These are phyloP conservation scores for Blastobotrys attinorum DNA, from an alignment of 805 yeast genomes.

Conservation along the genomic window DNA sequence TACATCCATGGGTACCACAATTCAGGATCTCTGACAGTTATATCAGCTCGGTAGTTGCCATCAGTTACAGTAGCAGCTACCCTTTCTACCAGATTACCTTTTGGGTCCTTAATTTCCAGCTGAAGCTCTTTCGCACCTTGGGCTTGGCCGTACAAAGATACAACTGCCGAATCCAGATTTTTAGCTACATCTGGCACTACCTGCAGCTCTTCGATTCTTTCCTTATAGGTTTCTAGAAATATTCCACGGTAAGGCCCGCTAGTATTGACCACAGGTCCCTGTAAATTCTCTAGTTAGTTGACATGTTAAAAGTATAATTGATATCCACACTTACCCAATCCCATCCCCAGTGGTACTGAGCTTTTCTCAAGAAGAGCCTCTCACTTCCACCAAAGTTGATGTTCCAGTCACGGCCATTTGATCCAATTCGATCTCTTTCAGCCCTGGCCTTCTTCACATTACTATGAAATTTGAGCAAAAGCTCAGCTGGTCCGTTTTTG, in stretches of 20 bases:
- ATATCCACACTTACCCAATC: no score
- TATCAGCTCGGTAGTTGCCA: neutral
- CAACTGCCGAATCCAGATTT: neutral
- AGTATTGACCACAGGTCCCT: conserved; percentile 36
- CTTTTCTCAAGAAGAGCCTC: conserved; percentile 40
- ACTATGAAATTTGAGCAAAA: conserved; percentile 9
- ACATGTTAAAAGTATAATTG: no score
- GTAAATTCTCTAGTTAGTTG: no score
- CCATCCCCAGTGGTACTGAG: conserved; percentile 50
- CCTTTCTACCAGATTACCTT: neutral
- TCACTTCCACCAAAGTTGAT: conserved; percentile 35
- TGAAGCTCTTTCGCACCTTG: neutral
- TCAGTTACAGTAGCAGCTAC: neutral
- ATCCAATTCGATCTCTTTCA: conserved; percentile 9
- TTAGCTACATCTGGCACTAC: conserved; percentile 1
- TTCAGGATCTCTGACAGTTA: conserved; percentile 17
- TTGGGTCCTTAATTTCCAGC: neutral
- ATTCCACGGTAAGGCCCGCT: conserved; percentile 40
- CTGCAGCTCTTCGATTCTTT: conserved; percentile 17
- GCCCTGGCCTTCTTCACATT: conserved; percentile 6
- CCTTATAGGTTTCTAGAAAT: conserved; percentile 21
- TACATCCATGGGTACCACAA: conserved; percentile 37
- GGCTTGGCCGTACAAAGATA: conserved; percentile 4
- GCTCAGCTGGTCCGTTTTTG: neutral
- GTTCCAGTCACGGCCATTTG: neutral